Evolutionary conservation across 176 grass and related monocot genomes (phyloP).

Genomic region (Hsuehochloa calcarea): DNA sequence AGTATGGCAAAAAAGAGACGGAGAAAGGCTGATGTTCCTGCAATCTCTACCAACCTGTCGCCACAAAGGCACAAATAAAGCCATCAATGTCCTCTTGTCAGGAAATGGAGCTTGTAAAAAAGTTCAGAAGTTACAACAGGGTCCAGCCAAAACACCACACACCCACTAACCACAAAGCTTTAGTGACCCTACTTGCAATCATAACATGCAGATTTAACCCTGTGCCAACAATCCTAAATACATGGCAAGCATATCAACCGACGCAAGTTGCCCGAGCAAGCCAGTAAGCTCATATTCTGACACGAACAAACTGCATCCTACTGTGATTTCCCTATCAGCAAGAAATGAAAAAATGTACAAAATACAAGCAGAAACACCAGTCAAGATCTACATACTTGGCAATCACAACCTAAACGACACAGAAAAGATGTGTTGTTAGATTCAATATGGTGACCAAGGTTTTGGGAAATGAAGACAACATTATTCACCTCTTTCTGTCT

Average conservation of each 20-base stretch:
- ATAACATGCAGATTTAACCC: not conserved
- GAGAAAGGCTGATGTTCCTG: slow-evolving; percentile 1
- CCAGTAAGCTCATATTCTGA: not conserved
- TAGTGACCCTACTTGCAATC: not conserved
- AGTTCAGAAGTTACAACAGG: not conserved
- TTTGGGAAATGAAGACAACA: not conserved
- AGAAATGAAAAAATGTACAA: not conserved
- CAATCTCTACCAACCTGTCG: slow-evolving; percentile 45
- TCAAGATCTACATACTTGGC: not conserved
- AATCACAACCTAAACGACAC: no score
- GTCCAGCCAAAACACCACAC: not conserved
- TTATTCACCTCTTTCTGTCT: slow-evolving; percentile 71
- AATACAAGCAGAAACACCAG: not conserved
- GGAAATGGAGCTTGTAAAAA: not conserved
- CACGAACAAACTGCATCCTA: not conserved
- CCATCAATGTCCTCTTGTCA: not conserved
- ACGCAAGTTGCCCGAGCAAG: not conserved
- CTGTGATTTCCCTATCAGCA: not conserved
- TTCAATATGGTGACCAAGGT: not conserved
- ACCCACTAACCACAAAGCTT: not conserved
- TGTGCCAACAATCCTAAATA: not conserved
- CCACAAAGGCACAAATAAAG: slow-evolving; percentile 26
- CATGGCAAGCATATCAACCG: not conserved
- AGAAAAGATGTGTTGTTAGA: not conserved
- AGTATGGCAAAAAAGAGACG: not conserved